Base-by-base conservation (phyloP, 768 basidiomycete species). In the Cubamyces lactineus region DNA sequence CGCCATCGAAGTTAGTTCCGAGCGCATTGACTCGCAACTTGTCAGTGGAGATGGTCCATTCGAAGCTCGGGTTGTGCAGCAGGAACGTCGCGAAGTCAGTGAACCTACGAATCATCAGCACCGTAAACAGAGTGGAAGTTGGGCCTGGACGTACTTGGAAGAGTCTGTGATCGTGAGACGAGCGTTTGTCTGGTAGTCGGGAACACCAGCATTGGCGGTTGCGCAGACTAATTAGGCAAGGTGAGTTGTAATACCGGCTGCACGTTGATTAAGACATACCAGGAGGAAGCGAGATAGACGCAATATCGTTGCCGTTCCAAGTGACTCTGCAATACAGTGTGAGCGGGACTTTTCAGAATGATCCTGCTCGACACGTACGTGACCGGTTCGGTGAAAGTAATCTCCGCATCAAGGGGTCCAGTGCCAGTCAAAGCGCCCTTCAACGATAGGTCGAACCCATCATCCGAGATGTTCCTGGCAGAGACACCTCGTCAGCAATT, bases 1-100 rank as follows among this genome's bases (percentile, higher is more conserved):
- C 82, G 59, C 82, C 80, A 62, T 89, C 85, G 64, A 91, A 91
- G 64, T 85, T 82, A 12, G 86, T 88, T 16, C 86, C 86, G 1
- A 91, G 80, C 5, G 89, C 88, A 2, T 78, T 81, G 16, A 91
- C 72, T 30, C 85, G 82, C 50, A 91, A 82, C 43, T 77, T 82
- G n/a, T 79, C 62, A 0, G 89, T 88, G 5, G 86, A 86, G 49
- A 91, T 85, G 1, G 82, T 86, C 89, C 89, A 91, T 5, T 81
- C 79, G 65, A 91, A 91, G 59, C 76, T 79, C 19, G 80, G 78
- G 52, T 83, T 85, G 66, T 89, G 89, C 41, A 90, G 75, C 63
- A 90, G 69, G 71, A 80, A 86, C 1, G 82, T 86, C 0, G 88
- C 84, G 67, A 88, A 91, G 12, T 78, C 74, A 5, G 88, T 87